Evolutionary conservation across 1,284 basidiomycete species (phyloP).

Genomic region (Microbotryum saponariae): DNA sequence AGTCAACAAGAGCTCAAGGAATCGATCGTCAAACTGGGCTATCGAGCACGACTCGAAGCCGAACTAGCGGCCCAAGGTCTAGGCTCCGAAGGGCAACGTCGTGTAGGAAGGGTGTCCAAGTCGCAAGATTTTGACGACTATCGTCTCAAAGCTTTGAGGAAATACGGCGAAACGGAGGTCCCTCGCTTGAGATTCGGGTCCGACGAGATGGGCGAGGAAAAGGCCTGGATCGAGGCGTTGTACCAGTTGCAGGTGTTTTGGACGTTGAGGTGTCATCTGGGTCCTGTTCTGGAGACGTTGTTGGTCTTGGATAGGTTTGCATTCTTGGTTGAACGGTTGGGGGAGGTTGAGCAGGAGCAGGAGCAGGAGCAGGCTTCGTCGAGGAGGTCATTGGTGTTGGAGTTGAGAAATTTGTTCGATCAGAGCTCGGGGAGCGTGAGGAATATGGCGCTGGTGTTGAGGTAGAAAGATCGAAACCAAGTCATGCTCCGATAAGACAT

Average conservation of each 20-base stretch:
- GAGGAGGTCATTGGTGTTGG: constrained; percentile 5
- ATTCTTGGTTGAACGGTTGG: constrained; percentile 13
- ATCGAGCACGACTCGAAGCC: constrained; percentile 23
- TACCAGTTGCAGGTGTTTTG: constrained; percentile 22
- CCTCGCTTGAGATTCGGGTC: constrained; percentile 7
- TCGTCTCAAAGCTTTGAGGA: constrained; percentile 10
- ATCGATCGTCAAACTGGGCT: constrained; percentile 23
- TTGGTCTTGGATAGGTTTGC: constrained; percentile 25
- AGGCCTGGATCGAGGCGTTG: constrained; percentile 11
- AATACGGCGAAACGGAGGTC: not conserved
- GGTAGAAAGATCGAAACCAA: not conserved
- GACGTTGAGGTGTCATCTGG: constrained; percentile 24
- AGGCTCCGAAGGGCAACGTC: constrained; percentile 5
- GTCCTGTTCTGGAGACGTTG: constrained; percentile 20
- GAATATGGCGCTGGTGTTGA: constrained; percentile 28
- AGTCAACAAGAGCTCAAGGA: constrained; percentile 1
- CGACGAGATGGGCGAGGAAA: not conserved
- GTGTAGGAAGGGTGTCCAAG: constrained; percentile 21
- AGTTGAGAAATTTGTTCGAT: constrained; percentile 29
- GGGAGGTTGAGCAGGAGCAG: not conserved
- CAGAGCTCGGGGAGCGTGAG: constrained; percentile 24
- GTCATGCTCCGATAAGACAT: too few relatives aligned
- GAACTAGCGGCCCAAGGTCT: constrained; percentile 11
- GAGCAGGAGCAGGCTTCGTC: too few relatives aligned
- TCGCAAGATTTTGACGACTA: constrained; percentile 12